Percentiles rank a stretch among this genome's conserved stretches.
phyloP scores from a whole-genome alignment of 306 rosid genomes.

The Corylus heterophylla region DNA sequence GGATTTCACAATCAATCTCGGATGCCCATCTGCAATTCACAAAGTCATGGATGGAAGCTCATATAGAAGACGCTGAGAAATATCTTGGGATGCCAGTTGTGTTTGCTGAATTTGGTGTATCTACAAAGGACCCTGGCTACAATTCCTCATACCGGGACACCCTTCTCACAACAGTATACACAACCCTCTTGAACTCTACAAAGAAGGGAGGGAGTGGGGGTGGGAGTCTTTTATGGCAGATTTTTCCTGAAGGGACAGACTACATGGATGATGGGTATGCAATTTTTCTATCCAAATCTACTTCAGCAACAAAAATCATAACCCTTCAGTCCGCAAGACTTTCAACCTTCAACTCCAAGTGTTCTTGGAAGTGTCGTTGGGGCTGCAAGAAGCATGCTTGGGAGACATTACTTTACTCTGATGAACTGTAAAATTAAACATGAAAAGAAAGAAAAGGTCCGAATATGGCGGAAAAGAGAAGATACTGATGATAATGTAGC shows the following conservation, averaged over 20 bases:
- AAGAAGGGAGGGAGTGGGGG: conserved; percentile 87
- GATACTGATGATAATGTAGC: too few relatives aligned
- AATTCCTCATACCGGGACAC: conserved; percentile 66
- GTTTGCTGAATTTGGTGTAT: conserved; percentile 85
- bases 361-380: conserved; percentile 75
- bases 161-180: conserved; percentile 57
- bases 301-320: conserved; percentile 61
- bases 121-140: conserved; percentile 77
- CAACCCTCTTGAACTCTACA: conserved; percentile 52
- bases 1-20: conserved; percentile 69
- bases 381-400: conserved; percentile 55
- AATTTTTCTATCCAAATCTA: conserved; percentile 59
- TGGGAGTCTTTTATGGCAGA: conserved; percentile 88
- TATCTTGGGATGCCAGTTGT: conserved; percentile 82
- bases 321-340: conserved; percentile 66
- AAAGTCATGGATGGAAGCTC: conserved; percentile 90
- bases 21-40: conserved; percentile 70
- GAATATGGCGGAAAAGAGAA: background rate
- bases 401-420: conserved; percentile 33
- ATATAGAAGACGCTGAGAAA: conserved; percentile 89
- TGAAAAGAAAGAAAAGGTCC: conserved; percentile 9
- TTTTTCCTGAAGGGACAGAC: conserved; percentile 82
- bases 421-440: conserved; percentile 37
- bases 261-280: conserved; percentile 95
- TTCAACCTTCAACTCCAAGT: conserved; percentile 55